Base-by-base conservation (phyloP, 2,329 filamentous ascomycete species). In the Atkinsonella texensis region DNA sequence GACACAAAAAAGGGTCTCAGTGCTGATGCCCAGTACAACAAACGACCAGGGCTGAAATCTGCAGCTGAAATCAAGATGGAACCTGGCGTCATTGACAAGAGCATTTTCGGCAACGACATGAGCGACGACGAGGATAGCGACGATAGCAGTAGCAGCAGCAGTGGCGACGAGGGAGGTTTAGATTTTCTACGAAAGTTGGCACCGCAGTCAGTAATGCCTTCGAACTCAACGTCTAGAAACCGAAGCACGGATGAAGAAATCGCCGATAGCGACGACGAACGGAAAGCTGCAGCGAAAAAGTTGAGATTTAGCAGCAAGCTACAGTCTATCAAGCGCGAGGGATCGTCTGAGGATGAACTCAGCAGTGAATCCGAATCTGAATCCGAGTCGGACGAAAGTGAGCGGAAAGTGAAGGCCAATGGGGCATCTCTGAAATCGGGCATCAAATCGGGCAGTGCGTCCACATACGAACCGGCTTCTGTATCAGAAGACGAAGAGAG, bases 241-340 rank as follows among this genome's bases (percentile, higher is more conserved):
- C 63, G 60, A 53, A 61, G 56, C 60, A 65, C 65, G 56, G 54
- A 63, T 43, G 65, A 68, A 20, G 69, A 71, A 54, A 70, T 72
- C 53, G 68, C 68, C 59, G 69, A 72, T 52, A 72, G 69, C 58
- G 68, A 72, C 57, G 65, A 57, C 58, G 69, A 70, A 54, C 65
- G 65, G 51, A 62, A 61, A 46, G 55, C 63, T 39, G 55, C 61
- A 17, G 55, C 59, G 33, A 63, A 62, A 35, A 57, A 54, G 3
- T 20, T n/a, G 39, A 48, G 52, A n/a, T 42, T 52, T 28, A 32
- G 43, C 35, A 56, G 55, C 28, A 53, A 57, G 23, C 41, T 46
- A 10, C 42, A 31, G 11, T 20, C 53, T n/a, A 2, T 44, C 17
- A 43, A 53, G 33, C 18, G 49, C 10, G 32, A 54, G 41, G 57